Evolutionary conservation across 2,329 filamentous ascomycete genomes (phyloP), one percentile per base, ranked within the genome.

Genomic region (Calonectria honghensis): DNA sequence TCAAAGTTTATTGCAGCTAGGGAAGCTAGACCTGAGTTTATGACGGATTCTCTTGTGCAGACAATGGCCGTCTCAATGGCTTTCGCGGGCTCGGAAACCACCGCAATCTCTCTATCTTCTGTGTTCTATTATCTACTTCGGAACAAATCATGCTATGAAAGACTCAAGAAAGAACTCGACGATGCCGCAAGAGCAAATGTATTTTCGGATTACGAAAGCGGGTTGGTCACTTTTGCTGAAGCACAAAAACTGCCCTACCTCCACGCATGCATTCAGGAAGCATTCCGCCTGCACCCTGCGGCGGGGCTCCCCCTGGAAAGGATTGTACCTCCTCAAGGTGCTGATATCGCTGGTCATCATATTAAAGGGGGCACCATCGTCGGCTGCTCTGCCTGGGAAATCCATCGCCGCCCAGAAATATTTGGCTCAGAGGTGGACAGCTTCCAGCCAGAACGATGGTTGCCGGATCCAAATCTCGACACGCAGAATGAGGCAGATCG

Each of bases 61-160:
- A 93, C 93, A 9, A 93, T 94, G 85, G 93, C 92, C 65, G 90
- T 93, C n/a, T 92, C 89, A 73, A 94, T 94, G 93, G 90, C 90
- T 0, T 91, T 94, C 78, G 95, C 95, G 0, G 94, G 94, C 4
- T 93, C 91, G 2, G 95, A 97, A 84, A 96, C 94, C 0, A 96
- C 94, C 0, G 94, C 93, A 50, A 96, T 96, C 81, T 92, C 90
- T 9, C 88, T 96, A 0, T 90, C 91, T 7, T 89, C 92, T 9
- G 90, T 96, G 0, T 94, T 96, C 80, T 96, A 96, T 84, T 93
- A 92, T 83, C 85, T 96, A 4, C 87, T 96, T 45, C 93, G 92
- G 80, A 90, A 92, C 79, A 92, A 92, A 0, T 48, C 78, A 0
- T 88, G 88, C 18, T 90, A 94, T 74, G 81, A 77, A 4, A 89